Percentiles rank a stretch among this genome's conserved stretches.
phyloP scores from a whole-genome alignment of 2,329 filamentous ascomycete species.

The Sphaerulina musiva region DNA sequence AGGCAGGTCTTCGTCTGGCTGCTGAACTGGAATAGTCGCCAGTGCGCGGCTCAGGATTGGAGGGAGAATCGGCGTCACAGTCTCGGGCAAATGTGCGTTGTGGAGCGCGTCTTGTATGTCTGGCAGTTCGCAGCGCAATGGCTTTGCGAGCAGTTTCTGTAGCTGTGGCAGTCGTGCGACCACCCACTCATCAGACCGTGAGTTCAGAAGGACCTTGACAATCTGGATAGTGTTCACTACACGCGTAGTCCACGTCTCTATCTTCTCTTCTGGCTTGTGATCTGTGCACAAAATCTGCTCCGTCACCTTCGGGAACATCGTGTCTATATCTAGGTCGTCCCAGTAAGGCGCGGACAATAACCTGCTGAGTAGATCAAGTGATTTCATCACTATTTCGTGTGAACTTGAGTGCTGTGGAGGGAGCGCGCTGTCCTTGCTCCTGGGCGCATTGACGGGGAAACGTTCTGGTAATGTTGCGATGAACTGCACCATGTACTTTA shows the following conservation, averaged over 20 bases:
- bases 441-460: slow-evolving; percentile 63
- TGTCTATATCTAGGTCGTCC: slow-evolving; percentile 82
- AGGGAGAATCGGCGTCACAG: slow-evolving; percentile 55
- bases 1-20: slow-evolving; percentile 60
- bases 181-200: slow-evolving; percentile 87
- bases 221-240: slow-evolving; percentile 94
- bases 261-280: slow-evolving; percentile 43
- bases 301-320: slow-evolving; percentile 77
- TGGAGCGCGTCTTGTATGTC: slow-evolving; percentile 93
- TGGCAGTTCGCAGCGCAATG: slow-evolving; percentile 76
- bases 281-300: slow-evolving; percentile 80
- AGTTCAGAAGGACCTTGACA: slow-evolving; percentile 79
- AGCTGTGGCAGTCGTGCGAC: slow-evolving; percentile 67
- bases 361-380: slow-evolving; percentile 73
- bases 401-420: slow-evolving; percentile 43
- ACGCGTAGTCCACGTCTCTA: slow-evolving; percentile 70
- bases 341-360: slow-evolving; percentile 82
- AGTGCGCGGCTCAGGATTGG: slow-evolving; percentile 76
- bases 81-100: slow-evolving; percentile 61
- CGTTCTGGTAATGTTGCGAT: slow-evolving; percentile 85
- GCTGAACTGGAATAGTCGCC: slow-evolving; percentile 76
- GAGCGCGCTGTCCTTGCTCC: slow-evolving; percentile 46
- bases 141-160: slow-evolving; percentile 85
- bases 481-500: slow-evolving; percentile 93
- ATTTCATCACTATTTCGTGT: slow-evolving; percentile 74